A percentile compares a stretch with the other conserved stretches of the same genome.
Conservation (phyloP, 2,329 filamentous ascomycete species). For the Fusarium odoratissimum region DNA sequence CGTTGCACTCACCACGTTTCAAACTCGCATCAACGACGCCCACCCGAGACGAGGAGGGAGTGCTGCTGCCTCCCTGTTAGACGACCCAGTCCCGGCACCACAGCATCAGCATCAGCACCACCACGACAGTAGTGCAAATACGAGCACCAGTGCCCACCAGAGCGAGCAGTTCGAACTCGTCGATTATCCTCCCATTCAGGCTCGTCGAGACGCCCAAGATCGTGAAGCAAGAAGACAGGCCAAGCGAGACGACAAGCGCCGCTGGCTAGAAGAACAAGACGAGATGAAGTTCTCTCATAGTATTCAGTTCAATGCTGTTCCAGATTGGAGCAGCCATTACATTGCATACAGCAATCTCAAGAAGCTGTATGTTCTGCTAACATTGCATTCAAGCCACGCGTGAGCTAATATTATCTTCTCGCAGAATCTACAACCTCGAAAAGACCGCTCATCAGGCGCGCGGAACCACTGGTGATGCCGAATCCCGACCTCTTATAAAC, state of each 20-base stretch:
- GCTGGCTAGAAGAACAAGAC: conserved; percentile 77
- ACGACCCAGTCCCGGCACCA: conserved; percentile 13
- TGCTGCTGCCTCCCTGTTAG: conserved; percentile 27
- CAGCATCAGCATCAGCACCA: conserved; percentile 15
- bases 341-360: conserved; percentile 99
- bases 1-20: conserved; percentile 41
- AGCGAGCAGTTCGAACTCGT: conserved; percentile 55
- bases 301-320: conserved; percentile 98
- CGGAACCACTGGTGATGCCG: conserved; percentile 70
- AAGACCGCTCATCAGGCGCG: conserved; percentile 77
- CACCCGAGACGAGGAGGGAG: conserved; percentile 53
- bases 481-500: conserved; percentile 84
- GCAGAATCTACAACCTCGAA: conserved; percentile 95
- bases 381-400: not conserved
- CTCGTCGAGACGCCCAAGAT: conserved; percentile 46
- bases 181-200: conserved; percentile 52
- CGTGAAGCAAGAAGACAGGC: conserved; percentile 50
- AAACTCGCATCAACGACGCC: conserved; percentile 34
- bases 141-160: not conserved
- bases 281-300: conserved; percentile 99
- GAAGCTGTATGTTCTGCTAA: conserved; percentile 79
- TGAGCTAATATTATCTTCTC: conserved; percentile 21
- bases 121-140: conserved; percentile 9
- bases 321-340: conserved; percentile 99
- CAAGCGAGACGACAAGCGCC: conserved; percentile 72